Conservation (phyloP, 1,139 yeast species). For the Debaryomycetaceae sp. region DNA sequence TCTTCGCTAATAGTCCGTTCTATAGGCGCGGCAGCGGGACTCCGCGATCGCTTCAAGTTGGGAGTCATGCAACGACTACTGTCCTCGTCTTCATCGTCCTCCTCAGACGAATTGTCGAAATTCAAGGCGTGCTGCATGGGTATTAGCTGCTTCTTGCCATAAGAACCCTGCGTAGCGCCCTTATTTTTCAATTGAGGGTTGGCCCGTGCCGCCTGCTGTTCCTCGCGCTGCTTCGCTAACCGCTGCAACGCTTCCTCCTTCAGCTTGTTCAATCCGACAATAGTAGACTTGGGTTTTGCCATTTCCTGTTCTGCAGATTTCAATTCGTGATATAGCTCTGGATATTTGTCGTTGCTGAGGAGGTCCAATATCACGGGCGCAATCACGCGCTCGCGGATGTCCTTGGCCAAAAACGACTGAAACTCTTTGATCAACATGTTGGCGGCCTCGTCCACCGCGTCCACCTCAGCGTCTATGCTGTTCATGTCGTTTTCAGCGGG, state of each 20-base stretch:
- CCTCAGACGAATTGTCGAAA: slow-evolving; percentile 35
- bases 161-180: slow-evolving; percentile 5
- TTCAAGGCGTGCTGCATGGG: slow-evolving; percentile 73
- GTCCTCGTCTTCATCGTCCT: slow-evolving; percentile 27
- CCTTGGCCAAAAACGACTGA: slow-evolving; percentile 52
- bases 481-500: slow-evolving; percentile 3
- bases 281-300: slow-evolving; percentile 9
- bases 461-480: slow-evolving; percentile 5
- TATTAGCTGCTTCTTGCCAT: slow-evolving; percentile 19
- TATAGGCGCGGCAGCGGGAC: neutral
- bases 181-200: slow-evolving; percentile 31
- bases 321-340: slow-evolving; percentile 38
- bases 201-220: slow-evolving; percentile 26
- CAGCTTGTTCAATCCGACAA: slow-evolving; percentile 7
- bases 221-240: slow-evolving; percentile 15
- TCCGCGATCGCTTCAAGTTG: slow-evolving; percentile 11
- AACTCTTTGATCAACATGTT: slow-evolving; percentile 53
- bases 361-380: slow-evolving; percentile 61
- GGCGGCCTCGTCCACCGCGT: slow-evolving; percentile 46
- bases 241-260: slow-evolving; percentile 18
- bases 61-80: slow-evolving; percentile 35
- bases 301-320: slow-evolving; percentile 24
- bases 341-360: slow-evolving; percentile 50
- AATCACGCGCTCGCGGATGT: slow-evolving; percentile 62
- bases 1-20: slow-evolving; percentile 18